Percentiles rank a stretch among this genome's conserved stretches.
Conservation (phyloP, 2,329 filamentous ascomycete genomes). For the Scedosporium apiospermum region DNA sequence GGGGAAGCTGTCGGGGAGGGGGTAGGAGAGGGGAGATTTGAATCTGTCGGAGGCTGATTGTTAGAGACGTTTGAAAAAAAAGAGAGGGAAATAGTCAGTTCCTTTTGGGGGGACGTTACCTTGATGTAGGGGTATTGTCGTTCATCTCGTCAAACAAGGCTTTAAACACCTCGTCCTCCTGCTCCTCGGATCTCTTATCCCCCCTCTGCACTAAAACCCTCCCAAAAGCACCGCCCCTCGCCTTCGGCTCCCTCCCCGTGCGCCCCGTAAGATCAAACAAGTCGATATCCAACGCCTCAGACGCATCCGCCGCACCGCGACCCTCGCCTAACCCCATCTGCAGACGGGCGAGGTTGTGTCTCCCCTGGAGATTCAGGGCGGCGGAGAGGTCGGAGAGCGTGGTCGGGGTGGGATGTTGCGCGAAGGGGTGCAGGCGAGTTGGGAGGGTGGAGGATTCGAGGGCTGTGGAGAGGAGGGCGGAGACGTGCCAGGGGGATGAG, state of each 20-base stretch:
- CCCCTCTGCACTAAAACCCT: conserved; percentile 1
- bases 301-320: conserved; percentile 12
- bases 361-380: conserved; percentile 64
- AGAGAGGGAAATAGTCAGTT: no score
- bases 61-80: no score
- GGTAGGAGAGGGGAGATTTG: conserved; percentile 52
- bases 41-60: no score
- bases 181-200: neutral
- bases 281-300: conserved; percentile 14
- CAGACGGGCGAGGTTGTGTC: conserved; percentile 67
- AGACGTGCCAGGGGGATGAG: conserved; percentile 67
- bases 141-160: neutral
- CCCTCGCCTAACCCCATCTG: conserved; percentile 48
- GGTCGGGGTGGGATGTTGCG: conserved; percentile 25
- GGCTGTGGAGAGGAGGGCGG: conserved; percentile 65
- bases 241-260: neutral
- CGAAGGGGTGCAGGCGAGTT: conserved; percentile 50
- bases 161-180: neutral
- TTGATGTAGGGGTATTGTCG: neutral
- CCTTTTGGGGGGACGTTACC: no score
- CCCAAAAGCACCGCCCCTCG: neutral
- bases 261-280: conserved; percentile 9
- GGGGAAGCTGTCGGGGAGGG: conserved; percentile 77
- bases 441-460: conserved; percentile 73
- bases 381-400: conserved; percentile 56